phyloP scores from a whole-genome alignment of 164 flowering plant genomes.

The Echeveria elegans region DNA sequence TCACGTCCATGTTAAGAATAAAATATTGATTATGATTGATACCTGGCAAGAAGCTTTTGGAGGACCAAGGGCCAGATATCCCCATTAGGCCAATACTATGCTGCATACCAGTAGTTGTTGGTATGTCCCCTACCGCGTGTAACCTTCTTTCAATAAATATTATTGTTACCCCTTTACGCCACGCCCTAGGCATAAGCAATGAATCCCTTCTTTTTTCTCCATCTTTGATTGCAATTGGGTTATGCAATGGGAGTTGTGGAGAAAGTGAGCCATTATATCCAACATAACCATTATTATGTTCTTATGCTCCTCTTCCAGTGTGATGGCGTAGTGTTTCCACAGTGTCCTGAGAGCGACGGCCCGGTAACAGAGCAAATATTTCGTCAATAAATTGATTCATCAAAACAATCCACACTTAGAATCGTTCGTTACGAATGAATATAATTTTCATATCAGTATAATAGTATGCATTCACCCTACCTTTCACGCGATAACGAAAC shows the following conservation, averaged over 20 bases:
- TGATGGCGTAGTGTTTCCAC: no score
- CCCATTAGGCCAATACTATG: slow-evolving; percentile 88
- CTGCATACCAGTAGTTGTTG: slow-evolving; percentile 93
- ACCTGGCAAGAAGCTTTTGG: slow-evolving; percentile 99
- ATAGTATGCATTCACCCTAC: no score
- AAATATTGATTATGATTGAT: slow-evolving; percentile 79
- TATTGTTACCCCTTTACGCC: neutral
- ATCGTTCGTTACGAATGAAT: no score
- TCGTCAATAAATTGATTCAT: no score
- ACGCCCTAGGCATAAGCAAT: neutral
- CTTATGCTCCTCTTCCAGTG: neutral
- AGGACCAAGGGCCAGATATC: slow-evolving; percentile 94
- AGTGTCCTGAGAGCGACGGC: no score
- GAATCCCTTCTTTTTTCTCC: neutral
- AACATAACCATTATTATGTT: neutral
- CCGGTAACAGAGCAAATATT: no score
- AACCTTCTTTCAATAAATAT: neutral
- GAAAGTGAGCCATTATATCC: no score
- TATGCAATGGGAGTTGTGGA: neutral
- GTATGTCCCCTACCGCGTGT: slow-evolving; percentile 24
- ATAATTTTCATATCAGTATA: no score
- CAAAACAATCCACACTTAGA: no score
- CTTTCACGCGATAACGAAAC: no score
- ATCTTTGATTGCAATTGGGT: neutral
- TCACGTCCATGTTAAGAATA: slow-evolving; percentile 70